phyloP scores from a whole-genome alignment of 805 yeast species.

The Starmerella asiatica region DNA sequence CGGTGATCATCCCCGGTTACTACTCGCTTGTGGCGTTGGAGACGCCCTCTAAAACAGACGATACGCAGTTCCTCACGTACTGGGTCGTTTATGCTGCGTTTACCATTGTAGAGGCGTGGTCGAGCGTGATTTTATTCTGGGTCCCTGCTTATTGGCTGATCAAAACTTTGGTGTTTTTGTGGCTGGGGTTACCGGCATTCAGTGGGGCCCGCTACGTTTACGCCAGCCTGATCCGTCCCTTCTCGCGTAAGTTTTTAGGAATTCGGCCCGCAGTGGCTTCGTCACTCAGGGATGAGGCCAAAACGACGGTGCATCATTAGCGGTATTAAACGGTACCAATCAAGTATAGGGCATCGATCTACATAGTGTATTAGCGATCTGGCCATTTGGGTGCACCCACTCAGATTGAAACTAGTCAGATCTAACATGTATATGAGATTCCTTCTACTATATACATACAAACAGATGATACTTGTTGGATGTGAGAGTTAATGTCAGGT shows the following conservation, averaged over 20 bases:
- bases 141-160: constrained; percentile 91
- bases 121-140: constrained; percentile 84
- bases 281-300: not conserved
- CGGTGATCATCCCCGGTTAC: constrained; percentile 83
- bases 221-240: constrained; percentile 50
- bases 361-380: no score
- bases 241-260: constrained; percentile 29
- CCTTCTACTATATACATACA: no score
- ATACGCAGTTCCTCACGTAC: constrained; percentile 77
- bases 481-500: no score
- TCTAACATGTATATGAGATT: no score
- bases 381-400: no score
- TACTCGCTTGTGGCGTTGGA: constrained; percentile 72
- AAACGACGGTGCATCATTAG: not conserved
- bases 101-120: constrained; percentile 91
- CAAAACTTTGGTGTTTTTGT: constrained; percentile 77
- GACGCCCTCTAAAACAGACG: constrained; percentile 57
- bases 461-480: no score
- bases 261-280: constrained; percentile 14
- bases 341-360: no score
- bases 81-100: constrained; percentile 97
- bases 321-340: no score
- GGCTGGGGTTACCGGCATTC: constrained; percentile 75
- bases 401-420: no score
- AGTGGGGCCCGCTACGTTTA: constrained; percentile 76